A percentile compares a stretch with the other conserved stretches of the same genome.
Conservation (phyloP, 257 asterid species). For the Plantago elongata region DNA sequence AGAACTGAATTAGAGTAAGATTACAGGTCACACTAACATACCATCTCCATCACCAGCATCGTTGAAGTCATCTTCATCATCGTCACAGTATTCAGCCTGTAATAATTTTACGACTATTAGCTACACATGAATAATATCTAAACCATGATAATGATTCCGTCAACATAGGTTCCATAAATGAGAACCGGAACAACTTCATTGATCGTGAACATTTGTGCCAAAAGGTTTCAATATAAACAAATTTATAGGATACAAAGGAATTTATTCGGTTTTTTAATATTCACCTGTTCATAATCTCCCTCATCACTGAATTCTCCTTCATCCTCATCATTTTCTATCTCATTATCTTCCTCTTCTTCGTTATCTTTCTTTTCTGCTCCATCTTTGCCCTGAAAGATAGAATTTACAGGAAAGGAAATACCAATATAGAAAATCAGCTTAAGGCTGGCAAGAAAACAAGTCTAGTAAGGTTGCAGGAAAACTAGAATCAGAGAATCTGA, state of each 20-base stretch:
- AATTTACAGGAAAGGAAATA: constrained; percentile 1
- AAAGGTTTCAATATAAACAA: neutral
- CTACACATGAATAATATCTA: neutral
- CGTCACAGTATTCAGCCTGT: constrained; percentile 58
- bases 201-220: neutral
- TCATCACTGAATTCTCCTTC: constrained; percentile 55
- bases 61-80: constrained; percentile 73
- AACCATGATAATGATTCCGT: too few species aligned
- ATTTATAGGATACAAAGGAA: neutral
- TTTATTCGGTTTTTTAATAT: neutral
- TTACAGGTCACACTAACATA: too few species aligned
- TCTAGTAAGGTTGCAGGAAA: neutral
- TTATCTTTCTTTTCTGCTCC: constrained; percentile 41
- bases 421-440: neutral
- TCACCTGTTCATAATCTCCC: constrained; percentile 66
- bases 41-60: constrained; percentile 41
- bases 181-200: neutral
- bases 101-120: constrained; percentile 11
- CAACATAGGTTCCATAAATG: neutral
- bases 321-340: constrained; percentile 34
- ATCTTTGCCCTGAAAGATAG: constrained; percentile 37
- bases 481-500: neutral
- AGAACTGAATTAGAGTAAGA: too few species aligned
- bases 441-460: neutral
- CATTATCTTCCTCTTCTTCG: constrained; percentile 53